A percentile compares a stretch with the other conserved stretches of the same genome.
Evolutionary conservation across 108 stramenopile species (phyloP).

Genomic region (Skeletonema marinoi): DNA sequence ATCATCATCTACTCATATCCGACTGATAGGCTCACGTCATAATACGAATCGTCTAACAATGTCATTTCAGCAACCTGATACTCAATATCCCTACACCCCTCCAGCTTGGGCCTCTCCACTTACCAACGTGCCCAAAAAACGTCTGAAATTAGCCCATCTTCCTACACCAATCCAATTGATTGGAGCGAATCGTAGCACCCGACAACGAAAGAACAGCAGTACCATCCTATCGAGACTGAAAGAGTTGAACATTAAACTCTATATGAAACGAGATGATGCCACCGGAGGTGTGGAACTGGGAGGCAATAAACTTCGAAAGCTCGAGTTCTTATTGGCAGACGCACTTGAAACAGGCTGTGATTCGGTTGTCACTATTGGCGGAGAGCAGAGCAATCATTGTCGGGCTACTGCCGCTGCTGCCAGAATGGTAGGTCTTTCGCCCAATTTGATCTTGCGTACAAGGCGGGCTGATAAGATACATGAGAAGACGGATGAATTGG

Average conservation of each 20-base stretch:
- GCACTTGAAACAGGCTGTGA: slow-evolving; percentile 59
- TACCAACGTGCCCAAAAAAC: slow-evolving; percentile 39
- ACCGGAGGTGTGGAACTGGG: slow-evolving; percentile 83
- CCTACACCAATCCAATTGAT: slow-evolving; percentile 62
- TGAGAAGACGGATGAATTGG: slow-evolving; percentile 45
- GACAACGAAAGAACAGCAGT: background rate
- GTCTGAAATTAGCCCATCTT: slow-evolving; percentile 70
- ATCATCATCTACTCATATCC: no score
- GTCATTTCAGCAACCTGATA: slow-evolving; percentile 9
- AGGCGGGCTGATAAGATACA: slow-evolving; percentile 53
- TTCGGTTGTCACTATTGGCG: slow-evolving; percentile 89
- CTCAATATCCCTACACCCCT: slow-evolving; percentile 44
- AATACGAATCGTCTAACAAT: no score
- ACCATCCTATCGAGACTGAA: slow-evolving; percentile 40
- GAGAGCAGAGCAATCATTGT: slow-evolving; percentile 91
- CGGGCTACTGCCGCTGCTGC: slow-evolving; percentile 86
- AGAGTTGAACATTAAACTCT: slow-evolving; percentile 48
- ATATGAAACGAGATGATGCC: slow-evolving; percentile 88
- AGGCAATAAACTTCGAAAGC: slow-evolving; percentile 91
- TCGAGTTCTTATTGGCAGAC: slow-evolving; percentile 90
- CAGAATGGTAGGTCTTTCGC: slow-evolving; percentile 78
- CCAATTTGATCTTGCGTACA: slow-evolving; percentile 81
- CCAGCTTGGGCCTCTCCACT: slow-evolving; percentile 52
- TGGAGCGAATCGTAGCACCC: slow-evolving; percentile 19
- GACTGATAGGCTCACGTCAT: no score